Conservation (phyloP, 768 basidiomycete species). For the Collybiopsis confluens region DNA sequence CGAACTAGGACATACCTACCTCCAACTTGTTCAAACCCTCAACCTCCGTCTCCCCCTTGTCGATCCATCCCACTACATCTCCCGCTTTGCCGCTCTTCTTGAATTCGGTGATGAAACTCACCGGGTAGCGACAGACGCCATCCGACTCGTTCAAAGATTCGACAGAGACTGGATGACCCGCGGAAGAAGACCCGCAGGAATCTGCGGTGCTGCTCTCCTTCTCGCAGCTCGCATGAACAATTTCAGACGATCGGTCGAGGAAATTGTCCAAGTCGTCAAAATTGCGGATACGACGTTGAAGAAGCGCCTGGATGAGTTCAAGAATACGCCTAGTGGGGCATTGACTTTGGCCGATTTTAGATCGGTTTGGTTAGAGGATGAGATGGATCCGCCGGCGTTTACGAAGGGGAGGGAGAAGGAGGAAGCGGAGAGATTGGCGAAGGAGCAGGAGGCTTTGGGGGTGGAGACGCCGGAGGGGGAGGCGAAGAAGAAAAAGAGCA, state of each 20-base stretch:
- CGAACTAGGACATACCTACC: slow-evolving; percentile 92
- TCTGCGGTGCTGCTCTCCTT: slow-evolving; percentile 93
- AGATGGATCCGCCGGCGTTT: slow-evolving; percentile 89
- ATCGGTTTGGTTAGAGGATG: slow-evolving; percentile 86
- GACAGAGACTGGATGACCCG: slow-evolving; percentile 97
- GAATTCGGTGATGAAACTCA: slow-evolving; percentile 96
- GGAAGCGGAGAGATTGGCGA: slow-evolving; percentile 45
- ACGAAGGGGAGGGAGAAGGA: slow-evolving; percentile 73
- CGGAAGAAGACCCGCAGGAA: slow-evolving; percentile 92
- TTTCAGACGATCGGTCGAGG: slow-evolving; percentile 87
- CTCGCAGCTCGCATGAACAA: slow-evolving; percentile 99
- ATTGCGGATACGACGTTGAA: slow-evolving; percentile 94
- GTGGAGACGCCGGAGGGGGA: slow-evolving; percentile 21
- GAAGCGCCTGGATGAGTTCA: slow-evolving; percentile 94
- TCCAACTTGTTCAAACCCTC: slow-evolving; percentile 87
- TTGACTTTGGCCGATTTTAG: slow-evolving; percentile 88
- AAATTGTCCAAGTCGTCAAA: slow-evolving; percentile 98
- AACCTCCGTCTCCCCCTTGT: slow-evolving; percentile 83
- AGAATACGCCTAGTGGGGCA: slow-evolving; percentile 78
- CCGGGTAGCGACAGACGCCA: slow-evolving; percentile 88
- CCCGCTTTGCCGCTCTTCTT: slow-evolving; percentile 89
- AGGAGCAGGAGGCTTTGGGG: slow-evolving; percentile 26
- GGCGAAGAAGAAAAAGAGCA: slow-evolving; percentile 22
- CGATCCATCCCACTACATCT: slow-evolving; percentile 95
- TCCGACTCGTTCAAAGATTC: slow-evolving; percentile 89